Conservation (phyloP, 2,329 filamentous ascomycete species). For the Volutella citrinella region DNA sequence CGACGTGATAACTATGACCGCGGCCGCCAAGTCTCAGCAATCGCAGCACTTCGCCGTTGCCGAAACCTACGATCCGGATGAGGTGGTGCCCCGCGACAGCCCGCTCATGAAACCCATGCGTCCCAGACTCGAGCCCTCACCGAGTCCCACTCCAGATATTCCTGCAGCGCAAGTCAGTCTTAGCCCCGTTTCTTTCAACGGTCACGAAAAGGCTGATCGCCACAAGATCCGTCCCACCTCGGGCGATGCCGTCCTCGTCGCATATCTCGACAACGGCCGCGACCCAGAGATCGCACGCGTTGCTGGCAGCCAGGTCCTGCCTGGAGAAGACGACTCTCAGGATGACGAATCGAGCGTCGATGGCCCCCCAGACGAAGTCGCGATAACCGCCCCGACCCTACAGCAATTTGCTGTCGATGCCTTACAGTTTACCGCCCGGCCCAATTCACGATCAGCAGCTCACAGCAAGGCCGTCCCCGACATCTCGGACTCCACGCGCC, state of each 20-base stretch:
- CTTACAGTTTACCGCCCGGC: constrained; percentile 24
- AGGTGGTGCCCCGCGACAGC: constrained; percentile 38
- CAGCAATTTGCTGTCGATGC: constrained; percentile 32
- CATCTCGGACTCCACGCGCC: constrained; percentile 28
- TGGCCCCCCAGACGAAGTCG: constrained; percentile 9
- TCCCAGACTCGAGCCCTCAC: constrained; percentile 30
- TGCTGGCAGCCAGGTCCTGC: constrained; percentile 53
- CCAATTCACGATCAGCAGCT: constrained; percentile 9
- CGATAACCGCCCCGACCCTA: constrained; percentile 22
- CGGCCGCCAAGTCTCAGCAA: constrained; percentile 32
- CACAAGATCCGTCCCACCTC: constrained; percentile 54
- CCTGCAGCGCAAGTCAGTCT: constrained; percentile 34
- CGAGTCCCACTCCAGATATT: constrained; percentile 35
- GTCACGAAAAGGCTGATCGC: constrained; percentile 49
- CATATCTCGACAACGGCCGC: constrained; percentile 60
- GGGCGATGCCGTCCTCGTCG: constrained; percentile 66
- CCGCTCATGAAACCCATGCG: constrained; percentile 36
- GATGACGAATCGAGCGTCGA: constrained; percentile 19
- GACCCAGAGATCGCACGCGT: constrained; percentile 60
- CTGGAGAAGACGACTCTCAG: constrained; percentile 36
- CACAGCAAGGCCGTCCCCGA: constrained; percentile 21
- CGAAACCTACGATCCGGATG: constrained; percentile 45
- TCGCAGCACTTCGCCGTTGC: constrained; percentile 25
- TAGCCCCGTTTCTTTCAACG: constrained; percentile 26
- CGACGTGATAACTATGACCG: constrained; percentile 30